Percentiles rank a stretch among this genome's conserved stretches.
These are phyloP conservation scores for Penicillium coffeae DNA, from an alignment of 495 filamentous ascomycete genomes.

Conservation along the genomic window DNA sequence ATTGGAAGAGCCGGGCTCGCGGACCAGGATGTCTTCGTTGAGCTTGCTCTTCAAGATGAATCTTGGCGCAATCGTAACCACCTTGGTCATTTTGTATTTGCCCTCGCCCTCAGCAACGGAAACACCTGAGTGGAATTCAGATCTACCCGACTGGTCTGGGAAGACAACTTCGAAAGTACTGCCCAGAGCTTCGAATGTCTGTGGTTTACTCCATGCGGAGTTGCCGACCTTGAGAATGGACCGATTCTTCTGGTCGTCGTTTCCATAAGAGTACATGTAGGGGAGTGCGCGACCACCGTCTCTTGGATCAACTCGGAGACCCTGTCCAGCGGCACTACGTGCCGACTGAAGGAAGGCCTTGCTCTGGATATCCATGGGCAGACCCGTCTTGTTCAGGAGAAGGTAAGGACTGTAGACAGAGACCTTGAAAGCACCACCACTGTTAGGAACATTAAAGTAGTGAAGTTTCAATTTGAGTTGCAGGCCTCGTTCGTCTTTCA, in stretches of 20 bases:
- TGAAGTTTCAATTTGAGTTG: conserved; percentile 79
- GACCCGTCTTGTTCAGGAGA: conserved; percentile 89
- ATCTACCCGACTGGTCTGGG: conserved; percentile 62
- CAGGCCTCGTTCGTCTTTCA: conserved; percentile 78
- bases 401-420: conserved; percentile 92
- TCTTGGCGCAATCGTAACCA: conserved; percentile 87
- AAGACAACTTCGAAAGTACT: conserved; percentile 83
- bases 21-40: conserved; percentile 78
- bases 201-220: conserved; percentile 92
- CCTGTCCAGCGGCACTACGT: conserved; percentile 76
- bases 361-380: conserved; percentile 82
- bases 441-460: conserved; percentile 88
- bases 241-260: conserved; percentile 83
- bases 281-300: conserved; percentile 62
- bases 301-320: conserved; percentile 50
- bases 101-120: conserved; percentile 86
- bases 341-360: conserved; percentile 82
- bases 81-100: conserved; percentile 95
- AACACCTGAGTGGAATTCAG: conserved; percentile 86
- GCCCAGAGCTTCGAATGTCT: conserved; percentile 97
- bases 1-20: conserved; percentile 84
- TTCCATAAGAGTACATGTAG: conserved; percentile 92
- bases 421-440: conserved; percentile 94
- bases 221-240: conserved; percentile 81
- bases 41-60: conserved; percentile 94